Evolutionary conservation across 2,329 filamentous ascomycete species (phyloP), one percentile per base, ranked within the genome.

Genomic region (Cryphonectria naterciae): DNA sequence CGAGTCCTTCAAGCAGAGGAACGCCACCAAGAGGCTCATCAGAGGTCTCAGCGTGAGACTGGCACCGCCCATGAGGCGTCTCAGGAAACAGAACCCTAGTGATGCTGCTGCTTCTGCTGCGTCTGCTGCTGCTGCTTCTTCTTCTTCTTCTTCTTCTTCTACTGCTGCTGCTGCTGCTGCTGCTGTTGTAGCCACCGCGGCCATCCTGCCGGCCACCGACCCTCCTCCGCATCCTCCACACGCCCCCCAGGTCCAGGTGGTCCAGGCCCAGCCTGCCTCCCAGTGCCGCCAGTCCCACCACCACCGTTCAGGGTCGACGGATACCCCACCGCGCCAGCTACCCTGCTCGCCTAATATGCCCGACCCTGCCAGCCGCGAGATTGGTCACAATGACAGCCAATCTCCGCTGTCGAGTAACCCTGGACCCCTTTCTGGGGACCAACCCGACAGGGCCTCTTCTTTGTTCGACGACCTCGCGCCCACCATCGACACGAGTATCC

Each of bases 401-500:
- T 70, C 65, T 74, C 63, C 70, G 67, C 17, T 28, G 54, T 54
- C 77, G 62, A 74, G 71, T 65, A 41, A 68, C 65, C 67, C 70
- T 69, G 61, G 76, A 77, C 46, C 75, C 78, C 65, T 75, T 75
- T 72, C 54, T 78, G 56, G 76, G 39, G 68, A 73, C 46, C 46
- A 49, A 69, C 74, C 75, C 63, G 63, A n/a, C 62, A 75, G 70
- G 74, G 76, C 65, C 62, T 70, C 66, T 56, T 75, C 72, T 72
- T 77, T 76, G 74, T 73, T 74, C 77, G 78, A 73, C 77, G 75
- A 79, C 73, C 87, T 85, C 75, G 67, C 58, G 67, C 82, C 82
- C 72, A 86, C 87, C 71, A 83, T 91, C 77, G 85, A 83, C 76
- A 85, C 88, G 65, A 77, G 80, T 70, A 89, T 91, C 75, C 88